phyloP scores from a whole-genome alignment of 148 eudicot genomes.

The Spergularia marina region DNA sequence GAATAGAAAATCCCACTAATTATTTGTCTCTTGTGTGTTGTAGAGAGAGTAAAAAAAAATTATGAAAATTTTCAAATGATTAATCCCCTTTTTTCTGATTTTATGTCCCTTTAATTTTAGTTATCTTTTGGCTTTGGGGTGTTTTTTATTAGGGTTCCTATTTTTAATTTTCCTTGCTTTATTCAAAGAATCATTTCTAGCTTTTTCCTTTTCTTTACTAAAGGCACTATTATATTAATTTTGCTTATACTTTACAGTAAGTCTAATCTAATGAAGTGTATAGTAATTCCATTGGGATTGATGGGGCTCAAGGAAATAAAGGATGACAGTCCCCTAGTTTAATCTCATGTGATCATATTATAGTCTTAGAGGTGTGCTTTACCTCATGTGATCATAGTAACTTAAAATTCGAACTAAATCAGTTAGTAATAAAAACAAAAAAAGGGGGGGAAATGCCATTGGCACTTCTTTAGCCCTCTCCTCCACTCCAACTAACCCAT shows the following conservation, averaged over 20 bases:
- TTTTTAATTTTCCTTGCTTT: constrained; percentile 31
- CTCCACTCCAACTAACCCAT: too few relatives aligned
- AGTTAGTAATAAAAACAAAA: too few relatives aligned
- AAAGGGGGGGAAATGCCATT: too few relatives aligned
- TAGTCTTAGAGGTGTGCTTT: too few relatives aligned
- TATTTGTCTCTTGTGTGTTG: constrained; percentile 38
- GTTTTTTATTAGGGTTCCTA: constrained; percentile 24
- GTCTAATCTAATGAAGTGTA: too few relatives aligned
- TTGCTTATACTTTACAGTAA: background rate
- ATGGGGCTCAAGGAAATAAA: too few relatives aligned
- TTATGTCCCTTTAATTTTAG: constrained; percentile 18
- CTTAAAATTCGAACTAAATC: too few relatives aligned
- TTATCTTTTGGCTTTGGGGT: constrained; percentile 15
- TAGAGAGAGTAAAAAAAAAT: constrained; percentile 12
- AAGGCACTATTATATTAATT: background rate
- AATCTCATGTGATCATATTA: too few relatives aligned
- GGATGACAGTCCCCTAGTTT: too few relatives aligned
- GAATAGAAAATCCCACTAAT: constrained; percentile 43
- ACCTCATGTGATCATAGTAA: too few relatives aligned
- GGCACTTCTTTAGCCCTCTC: too few relatives aligned
- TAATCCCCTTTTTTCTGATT: constrained; percentile 28
- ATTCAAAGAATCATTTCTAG: constrained; percentile 18
- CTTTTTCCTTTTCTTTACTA: constrained; percentile 19
- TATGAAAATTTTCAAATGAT: constrained; percentile 19
- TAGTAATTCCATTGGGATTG: too few relatives aligned